Percentiles rank a stretch among this genome's conserved stretches.
Conservation (phyloP, 495 filamentous ascomycete genomes). For the Hyaloscypha finlandica region DNA sequence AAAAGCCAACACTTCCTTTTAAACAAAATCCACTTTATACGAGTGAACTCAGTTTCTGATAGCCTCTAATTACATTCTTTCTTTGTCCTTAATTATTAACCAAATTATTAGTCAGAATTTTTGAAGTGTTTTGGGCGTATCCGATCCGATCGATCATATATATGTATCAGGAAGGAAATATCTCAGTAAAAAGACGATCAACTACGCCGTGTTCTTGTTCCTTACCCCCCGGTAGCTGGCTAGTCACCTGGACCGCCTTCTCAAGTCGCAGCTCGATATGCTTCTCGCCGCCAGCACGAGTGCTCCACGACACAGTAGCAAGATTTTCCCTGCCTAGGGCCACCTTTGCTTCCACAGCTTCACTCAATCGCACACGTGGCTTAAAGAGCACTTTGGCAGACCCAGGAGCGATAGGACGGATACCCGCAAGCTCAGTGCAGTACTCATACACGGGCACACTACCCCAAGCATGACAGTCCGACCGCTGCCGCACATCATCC, state of each 20-base stretch:
- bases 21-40: too few relatives aligned
- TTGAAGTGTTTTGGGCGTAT: too few relatives aligned
- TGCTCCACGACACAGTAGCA: slow-evolving; percentile 36
- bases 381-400: slow-evolving; percentile 36
- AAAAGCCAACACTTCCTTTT: too few relatives aligned
- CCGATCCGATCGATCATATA: too few relatives aligned
- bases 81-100: too few relatives aligned
- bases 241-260: slow-evolving; percentile 34
- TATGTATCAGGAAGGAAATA: not conserved
- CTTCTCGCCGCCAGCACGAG: slow-evolving; percentile 14
- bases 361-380: slow-evolving; percentile 36
- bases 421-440: slow-evolving; percentile 38
- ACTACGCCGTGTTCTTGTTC: slow-evolving; percentile 34
- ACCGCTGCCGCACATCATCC: slow-evolving; percentile 42
- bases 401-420: slow-evolving; percentile 33
- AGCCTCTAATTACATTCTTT: too few relatives aligned
- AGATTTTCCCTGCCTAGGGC: slow-evolving; percentile 37
- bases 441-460: slow-evolving; percentile 46
- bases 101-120: too few relatives aligned
- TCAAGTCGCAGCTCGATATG: slow-evolving; percentile 33
- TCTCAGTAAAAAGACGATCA: slow-evolving; percentile 10
- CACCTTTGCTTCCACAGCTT: slow-evolving; percentile 34
- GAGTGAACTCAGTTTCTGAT: too few relatives aligned
- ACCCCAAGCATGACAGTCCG: slow-evolving; percentile 47
- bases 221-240: slow-evolving; percentile 30